These are phyloP conservation scores for Cordyceps fumosorosea DNA, from an alignment of 2,329 filamentous ascomycete genomes.

Conservation along the genomic window DNA sequence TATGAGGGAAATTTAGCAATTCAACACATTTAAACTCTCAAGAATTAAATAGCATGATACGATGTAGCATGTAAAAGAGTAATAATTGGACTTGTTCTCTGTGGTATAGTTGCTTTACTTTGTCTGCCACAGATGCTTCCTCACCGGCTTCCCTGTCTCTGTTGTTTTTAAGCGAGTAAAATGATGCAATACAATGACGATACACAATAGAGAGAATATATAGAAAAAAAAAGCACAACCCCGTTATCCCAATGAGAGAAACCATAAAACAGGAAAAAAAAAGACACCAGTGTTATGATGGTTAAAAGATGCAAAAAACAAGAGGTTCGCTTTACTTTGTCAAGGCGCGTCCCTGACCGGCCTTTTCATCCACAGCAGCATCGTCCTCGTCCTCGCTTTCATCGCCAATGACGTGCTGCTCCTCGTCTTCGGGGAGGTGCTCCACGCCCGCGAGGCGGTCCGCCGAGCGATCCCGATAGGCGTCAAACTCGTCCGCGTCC, in stretches of 20 bases:
- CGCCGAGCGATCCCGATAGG: slow-evolving; percentile 34
- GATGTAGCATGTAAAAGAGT: no score
- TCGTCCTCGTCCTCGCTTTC: slow-evolving; percentile 33
- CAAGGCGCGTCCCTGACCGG: not conserved
- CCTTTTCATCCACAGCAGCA: not conserved
- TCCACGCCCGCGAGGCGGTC: slow-evolving; percentile 21
- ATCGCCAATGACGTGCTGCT: slow-evolving; percentile 46
- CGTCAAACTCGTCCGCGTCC: slow-evolving; percentile 37
- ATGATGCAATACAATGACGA: not conserved
- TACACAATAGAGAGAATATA: not conserved
- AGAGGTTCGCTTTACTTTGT: not conserved
- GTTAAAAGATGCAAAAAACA: not conserved
- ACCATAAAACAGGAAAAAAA: not conserved
- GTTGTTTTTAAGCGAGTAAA: not conserved
- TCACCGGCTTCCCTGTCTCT: not conserved
- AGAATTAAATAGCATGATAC: not conserved
- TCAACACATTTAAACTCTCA: not conserved
- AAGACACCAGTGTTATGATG: not conserved
- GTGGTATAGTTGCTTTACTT: not conserved
- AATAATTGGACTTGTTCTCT: not conserved
- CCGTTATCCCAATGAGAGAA: not conserved
- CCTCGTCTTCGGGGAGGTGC: slow-evolving; percentile 26
- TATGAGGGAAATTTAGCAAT: not conserved
- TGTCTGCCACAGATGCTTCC: not conserved
- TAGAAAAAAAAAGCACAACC: not conserved